Conservation (phyloP, 345 rosid species). For the Eucalyptus regnans region DNA sequence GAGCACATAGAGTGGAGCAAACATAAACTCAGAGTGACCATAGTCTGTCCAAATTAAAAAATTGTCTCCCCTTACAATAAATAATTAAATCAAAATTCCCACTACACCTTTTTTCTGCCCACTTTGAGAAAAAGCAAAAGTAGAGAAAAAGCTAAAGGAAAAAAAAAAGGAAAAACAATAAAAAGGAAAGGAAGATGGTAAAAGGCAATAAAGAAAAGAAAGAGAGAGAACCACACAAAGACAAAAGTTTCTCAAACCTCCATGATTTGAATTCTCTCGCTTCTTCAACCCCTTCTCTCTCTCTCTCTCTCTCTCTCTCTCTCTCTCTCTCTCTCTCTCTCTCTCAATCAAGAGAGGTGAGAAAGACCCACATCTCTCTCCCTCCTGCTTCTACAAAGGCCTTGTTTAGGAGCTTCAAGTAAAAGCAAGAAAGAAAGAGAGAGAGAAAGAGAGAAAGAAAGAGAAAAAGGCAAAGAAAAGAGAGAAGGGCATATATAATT, state of each 20-base stretch:
- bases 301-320: not conserved
- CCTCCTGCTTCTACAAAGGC: conserved; percentile 38
- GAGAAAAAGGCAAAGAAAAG: not conserved
- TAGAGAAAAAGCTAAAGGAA: conserved; percentile 13
- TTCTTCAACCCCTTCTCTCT: not conserved
- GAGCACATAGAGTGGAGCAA: not conserved
- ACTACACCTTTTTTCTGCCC: conserved; percentile 50
- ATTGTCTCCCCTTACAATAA: not conserved
- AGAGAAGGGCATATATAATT: not conserved
- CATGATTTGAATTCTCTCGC: conserved; percentile 37
- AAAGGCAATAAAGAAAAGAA: conserved; percentile 22
- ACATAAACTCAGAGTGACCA: not conserved
- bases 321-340: not conserved
- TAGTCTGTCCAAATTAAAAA: not conserved
- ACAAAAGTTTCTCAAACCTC: conserved; percentile 26
- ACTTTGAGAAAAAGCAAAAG: conserved; percentile 92
- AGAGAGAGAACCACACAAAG: conserved; percentile 21
- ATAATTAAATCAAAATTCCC: conserved; percentile 30
- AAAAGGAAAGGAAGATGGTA: not conserved
- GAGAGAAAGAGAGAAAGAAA: not conserved
- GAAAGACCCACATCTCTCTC: not conserved
- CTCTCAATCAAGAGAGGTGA: conserved; percentile 23
- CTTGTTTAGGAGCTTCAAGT: conserved; percentile 20
- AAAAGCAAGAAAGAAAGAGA: not conserved
- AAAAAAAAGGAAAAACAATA: not conserved